Conservation (phyloP, 2,329 filamentous ascomycete genomes). For the Fusarium sp. region DNA sequence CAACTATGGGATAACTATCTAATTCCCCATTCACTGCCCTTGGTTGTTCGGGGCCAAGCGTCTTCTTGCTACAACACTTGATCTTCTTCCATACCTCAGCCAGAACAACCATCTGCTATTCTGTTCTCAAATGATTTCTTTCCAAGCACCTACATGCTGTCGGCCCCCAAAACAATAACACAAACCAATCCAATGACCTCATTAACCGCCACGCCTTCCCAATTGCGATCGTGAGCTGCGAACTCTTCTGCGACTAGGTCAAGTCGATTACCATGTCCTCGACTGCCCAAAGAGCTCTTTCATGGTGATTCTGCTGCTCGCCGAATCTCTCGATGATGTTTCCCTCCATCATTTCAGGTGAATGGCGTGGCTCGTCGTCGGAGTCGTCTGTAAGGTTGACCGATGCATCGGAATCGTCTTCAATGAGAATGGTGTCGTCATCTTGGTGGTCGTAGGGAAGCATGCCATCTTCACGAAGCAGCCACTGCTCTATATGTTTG, state of each 20-base stretch:
- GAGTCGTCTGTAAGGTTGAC: conserved; percentile 10
- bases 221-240: not conserved
- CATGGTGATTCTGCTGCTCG: not conserved
- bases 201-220: not conserved
- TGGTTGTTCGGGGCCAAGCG: not conserved
- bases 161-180: not conserved
- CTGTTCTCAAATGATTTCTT: not conserved
- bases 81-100: not conserved
- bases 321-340: conserved; percentile 13
- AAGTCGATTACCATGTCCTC: conserved; percentile 42
- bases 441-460: conserved; percentile 22
- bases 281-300: not conserved
- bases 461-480: conserved; percentile 62
- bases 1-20: conserved; percentile 11
- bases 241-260: conserved; percentile 24
- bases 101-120: conserved; percentile 10
- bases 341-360: conserved; percentile 49
- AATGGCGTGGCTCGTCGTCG: conserved; percentile 12
- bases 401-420: conserved; percentile 44
- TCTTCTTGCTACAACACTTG: conserved; percentile 11
- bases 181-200: conserved; percentile 3
- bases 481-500: conserved; percentile 62
- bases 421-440: conserved; percentile 46
- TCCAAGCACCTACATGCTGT: conserved; percentile 17
- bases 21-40: not conserved